Conservation (phyloP, 495 filamentous ascomycete genomes). For the Glutinoglossum americanum region DNA sequence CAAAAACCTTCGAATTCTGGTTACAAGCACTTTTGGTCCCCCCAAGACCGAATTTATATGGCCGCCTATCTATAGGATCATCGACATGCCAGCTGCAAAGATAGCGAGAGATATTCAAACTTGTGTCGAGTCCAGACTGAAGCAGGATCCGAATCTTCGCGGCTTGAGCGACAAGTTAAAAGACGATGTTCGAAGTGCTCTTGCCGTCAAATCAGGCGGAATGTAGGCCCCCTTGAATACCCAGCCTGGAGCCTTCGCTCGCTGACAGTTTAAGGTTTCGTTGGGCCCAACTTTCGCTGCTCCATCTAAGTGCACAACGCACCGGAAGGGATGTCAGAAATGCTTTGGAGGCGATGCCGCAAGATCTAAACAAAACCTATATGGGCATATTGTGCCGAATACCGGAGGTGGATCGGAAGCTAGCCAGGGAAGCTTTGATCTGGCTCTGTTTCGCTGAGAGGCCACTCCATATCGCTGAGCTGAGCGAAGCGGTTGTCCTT, state of each 20-base stretch:
- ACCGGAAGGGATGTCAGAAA: conserved; percentile 4
- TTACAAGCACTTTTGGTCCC: conserved; percentile 3
- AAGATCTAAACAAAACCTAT: conserved; percentile 4
- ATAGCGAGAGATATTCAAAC: conserved; percentile 1
- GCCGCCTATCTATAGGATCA: not conserved
- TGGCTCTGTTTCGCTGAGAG: conserved; percentile 6
- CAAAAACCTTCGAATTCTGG: conserved; percentile 1
- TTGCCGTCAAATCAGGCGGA: not conserved
- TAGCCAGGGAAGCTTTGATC: conserved; percentile 4
- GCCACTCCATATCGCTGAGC: conserved; percentile 4
- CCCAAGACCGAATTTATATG: not conserved
- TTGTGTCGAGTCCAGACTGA: not conserved
- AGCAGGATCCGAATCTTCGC: not conserved
- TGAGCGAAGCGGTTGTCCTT: conserved; percentile 6
- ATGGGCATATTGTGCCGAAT: conserved; percentile 3
- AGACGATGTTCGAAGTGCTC: not conserved
- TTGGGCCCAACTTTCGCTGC: conserved; percentile 5
- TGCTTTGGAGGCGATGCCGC: conserved; percentile 4
- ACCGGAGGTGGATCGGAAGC: not conserved
- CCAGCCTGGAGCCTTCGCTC: not conserved
- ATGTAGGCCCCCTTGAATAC: not conserved
- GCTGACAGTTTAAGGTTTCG: conserved; percentile 4
- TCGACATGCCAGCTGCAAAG: not conserved
- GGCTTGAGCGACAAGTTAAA: conserved; percentile 3
- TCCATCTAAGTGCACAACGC: conserved; percentile 2